These are phyloP conservation scores for Trichosporon faecale DNA, from an alignment of 1,284 basidiomycete species.

Conservation along the genomic window DNA sequence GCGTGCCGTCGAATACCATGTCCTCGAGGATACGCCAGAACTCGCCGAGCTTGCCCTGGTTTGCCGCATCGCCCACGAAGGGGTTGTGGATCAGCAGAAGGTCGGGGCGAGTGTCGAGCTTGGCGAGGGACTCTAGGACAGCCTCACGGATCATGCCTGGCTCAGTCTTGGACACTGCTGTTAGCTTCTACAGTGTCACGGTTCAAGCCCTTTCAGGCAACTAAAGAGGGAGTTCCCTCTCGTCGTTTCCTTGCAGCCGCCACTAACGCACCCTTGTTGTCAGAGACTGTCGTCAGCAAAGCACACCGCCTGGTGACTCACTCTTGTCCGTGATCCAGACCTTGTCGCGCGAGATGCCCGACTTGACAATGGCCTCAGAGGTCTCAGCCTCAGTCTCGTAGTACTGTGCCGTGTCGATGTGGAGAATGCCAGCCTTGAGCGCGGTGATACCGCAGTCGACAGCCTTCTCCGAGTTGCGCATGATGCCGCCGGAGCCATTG, in stretches of 20 bases:
- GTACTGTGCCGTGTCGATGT: constrained; percentile 49
- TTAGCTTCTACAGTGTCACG: constrained; percentile 3
- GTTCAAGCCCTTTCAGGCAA: too few relatives aligned
- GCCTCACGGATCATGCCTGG: constrained; percentile 20
- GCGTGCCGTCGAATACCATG: constrained; percentile 56
- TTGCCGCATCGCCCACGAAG: constrained; percentile 22
- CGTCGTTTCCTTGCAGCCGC: not conserved
- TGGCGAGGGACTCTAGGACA: constrained; percentile 29
- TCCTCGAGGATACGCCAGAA: constrained; percentile 45
- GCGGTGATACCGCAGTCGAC: constrained; percentile 29
- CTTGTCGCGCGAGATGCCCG: constrained; percentile 52
- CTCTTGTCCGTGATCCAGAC: constrained; percentile 59
- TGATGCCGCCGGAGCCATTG: constrained; percentile 32
- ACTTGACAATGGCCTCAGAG: constrained; percentile 50
- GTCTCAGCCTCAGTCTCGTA: constrained; percentile 52
- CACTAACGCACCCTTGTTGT: constrained; percentile 10
- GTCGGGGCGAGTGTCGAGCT: constrained; percentile 36
- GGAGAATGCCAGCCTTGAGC: constrained; percentile 43
- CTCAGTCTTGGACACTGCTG: not conserved
- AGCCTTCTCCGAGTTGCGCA: constrained; percentile 22
- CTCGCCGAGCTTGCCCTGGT: constrained; percentile 29
- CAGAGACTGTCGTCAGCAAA: constrained; percentile 13
- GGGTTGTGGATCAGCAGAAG: constrained; percentile 42
- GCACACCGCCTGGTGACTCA: constrained; percentile 10
- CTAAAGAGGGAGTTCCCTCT: too few relatives aligned